A percentile compares a stretch with the other conserved stretches of the same genome.
Evolutionary conservation across 805 yeast genomes (phyloP).

Genomic region (Kurtzmaniella cleridarum): DNA sequence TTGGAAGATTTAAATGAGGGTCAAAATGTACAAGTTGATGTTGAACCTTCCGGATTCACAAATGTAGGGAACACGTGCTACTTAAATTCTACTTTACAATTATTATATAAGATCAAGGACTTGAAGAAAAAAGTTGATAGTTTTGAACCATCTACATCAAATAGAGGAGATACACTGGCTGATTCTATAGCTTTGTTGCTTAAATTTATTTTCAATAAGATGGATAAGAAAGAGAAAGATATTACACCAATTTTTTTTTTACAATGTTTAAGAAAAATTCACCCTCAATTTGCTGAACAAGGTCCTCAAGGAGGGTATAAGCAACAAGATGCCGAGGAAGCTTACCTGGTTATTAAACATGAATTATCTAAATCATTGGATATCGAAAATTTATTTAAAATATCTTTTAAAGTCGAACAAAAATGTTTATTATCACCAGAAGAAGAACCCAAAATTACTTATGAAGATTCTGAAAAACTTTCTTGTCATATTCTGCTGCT

Average conservation of each 20-base stretch:
- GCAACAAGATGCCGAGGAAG: slow-evolving; percentile 99
- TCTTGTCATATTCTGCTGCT: slow-evolving; percentile 82
- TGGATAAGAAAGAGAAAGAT: slow-evolving; percentile 39
- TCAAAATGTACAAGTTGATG: slow-evolving; percentile 31
- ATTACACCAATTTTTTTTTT: slow-evolving; percentile 69
- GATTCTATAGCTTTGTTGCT: slow-evolving; percentile 25
- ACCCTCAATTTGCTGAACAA: slow-evolving; percentile 88
- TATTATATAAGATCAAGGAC: slow-evolving; percentile 43
- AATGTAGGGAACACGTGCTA: slow-evolving; percentile 78
- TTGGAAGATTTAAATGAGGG: slow-evolving; percentile 61
- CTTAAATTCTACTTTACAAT: slow-evolving; percentile 65
- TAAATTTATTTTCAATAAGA: slow-evolving; percentile 40
- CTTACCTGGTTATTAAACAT: slow-evolving; percentile 71
- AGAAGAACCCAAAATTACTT: slow-evolving; percentile 16
- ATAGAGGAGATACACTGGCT: slow-evolving; percentile 5
- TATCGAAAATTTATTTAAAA: slow-evolving; percentile 54
- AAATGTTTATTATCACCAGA: slow-evolving; percentile 51
- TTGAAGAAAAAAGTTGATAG: slow-evolving; percentile 25
- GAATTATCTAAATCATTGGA: slow-evolving; percentile 45
- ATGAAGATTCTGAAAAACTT: slow-evolving; percentile 62
- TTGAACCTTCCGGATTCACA: slow-evolving; percentile 59
- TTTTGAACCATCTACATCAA: slow-evolving; percentile 9
- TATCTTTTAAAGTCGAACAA: slow-evolving; percentile 58
- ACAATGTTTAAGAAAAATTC: slow-evolving; percentile 55
- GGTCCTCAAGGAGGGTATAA: slow-evolving; percentile 65